Evolutionary conservation across 148 eudicot species (phyloP).

Genomic region (Linanthus parryae): DNA sequence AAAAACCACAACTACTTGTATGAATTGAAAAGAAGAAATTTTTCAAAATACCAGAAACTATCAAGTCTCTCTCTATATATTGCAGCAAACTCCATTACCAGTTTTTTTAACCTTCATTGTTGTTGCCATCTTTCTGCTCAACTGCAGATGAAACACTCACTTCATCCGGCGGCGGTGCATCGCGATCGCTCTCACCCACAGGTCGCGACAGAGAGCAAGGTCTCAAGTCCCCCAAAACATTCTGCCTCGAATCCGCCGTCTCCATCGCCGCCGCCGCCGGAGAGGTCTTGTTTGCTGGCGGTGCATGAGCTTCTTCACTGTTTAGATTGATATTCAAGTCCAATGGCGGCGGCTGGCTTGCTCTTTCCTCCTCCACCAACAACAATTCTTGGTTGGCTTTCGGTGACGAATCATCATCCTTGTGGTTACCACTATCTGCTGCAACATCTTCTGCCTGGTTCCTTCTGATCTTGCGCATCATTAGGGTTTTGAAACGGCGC

Average conservation of each 20-base stretch:
- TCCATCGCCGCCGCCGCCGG: constrained; percentile 25
- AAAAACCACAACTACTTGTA: not conserved
- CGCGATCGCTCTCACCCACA: constrained; percentile 8
- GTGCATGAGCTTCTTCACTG: constrained; percentile 45
- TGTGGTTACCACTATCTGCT: constrained; percentile 2
- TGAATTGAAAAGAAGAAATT: not conserved
- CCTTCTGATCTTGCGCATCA: constrained; percentile 72
- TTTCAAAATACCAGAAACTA: not conserved
- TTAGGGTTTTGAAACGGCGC: constrained; percentile 73
- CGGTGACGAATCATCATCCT: constrained; percentile 16
- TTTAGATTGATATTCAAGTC: constrained; percentile 74
- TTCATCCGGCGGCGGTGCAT: constrained; percentile 1
- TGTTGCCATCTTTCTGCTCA: not conserved
- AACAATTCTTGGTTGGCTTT: constrained; percentile 20
- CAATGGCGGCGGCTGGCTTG: constrained; percentile 21
- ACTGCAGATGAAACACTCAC: not conserved
- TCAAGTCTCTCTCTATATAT: too few relatives aligned
- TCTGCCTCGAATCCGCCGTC: constrained; percentile 19
- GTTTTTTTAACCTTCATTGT: not conserved
- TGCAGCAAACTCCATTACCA: not conserved
- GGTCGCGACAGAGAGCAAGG: constrained; percentile 10
- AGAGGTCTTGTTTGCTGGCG: constrained; percentile 19
- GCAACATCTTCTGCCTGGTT: constrained; percentile 27
- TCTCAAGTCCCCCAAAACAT: constrained; percentile 23
- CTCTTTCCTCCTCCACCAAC: constrained; percentile 19